Evolutionary conservation across 106 monocot species (phyloP).

Genomic region (Hemerocallis citrina): DNA sequence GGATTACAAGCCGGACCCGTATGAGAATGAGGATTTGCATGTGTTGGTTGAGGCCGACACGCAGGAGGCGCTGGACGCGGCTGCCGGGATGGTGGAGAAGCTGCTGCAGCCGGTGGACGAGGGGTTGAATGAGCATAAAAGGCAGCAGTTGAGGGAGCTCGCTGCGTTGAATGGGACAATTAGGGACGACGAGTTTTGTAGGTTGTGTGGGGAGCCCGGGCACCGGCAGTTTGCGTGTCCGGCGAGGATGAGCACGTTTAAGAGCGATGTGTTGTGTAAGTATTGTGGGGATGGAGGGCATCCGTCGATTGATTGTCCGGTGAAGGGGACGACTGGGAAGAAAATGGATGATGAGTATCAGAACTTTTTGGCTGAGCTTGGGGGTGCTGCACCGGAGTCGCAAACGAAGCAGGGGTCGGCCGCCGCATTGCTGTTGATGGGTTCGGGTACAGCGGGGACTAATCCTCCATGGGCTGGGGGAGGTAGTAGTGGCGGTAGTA

Average conservation of each 20-base stretch:
- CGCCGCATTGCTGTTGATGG: constrained; percentile 29
- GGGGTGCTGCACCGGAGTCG: constrained; percentile 68
- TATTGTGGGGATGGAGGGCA: constrained; percentile 96
- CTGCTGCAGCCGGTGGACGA: constrained; percentile 87
- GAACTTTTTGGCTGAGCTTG: constrained; percentile 86
- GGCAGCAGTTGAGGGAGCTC: constrained; percentile 91
- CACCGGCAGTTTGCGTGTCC: constrained; percentile 94
- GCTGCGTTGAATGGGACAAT: constrained; percentile 94
- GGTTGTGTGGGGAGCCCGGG: constrained; percentile 84
- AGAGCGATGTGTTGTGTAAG: constrained; percentile 84
- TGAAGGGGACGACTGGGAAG: constrained; percentile 62
- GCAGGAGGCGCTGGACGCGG: constrained; percentile 69
- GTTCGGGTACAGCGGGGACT: constrained; percentile 32
- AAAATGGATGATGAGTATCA: constrained; percentile 97
- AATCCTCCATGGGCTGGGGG: constrained; percentile 55
- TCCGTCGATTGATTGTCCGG: constrained; percentile 87
- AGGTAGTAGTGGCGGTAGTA: not conserved
- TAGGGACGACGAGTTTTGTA: constrained; percentile 88
- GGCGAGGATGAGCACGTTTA: constrained; percentile 60
- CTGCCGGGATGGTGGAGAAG: constrained; percentile 92
- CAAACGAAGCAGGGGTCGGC: constrained; percentile 30
- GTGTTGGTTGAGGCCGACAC: constrained; percentile 88
- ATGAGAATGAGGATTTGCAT: constrained; percentile 83
- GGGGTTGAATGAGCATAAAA: constrained; percentile 87
- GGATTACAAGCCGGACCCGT: constrained; percentile 54